Evolutionary conservation across 1,139 yeast genomes (phyloP), one percentile per base, ranked within the genome.

Genomic region (Sugiyamaella sp.): DNA sequence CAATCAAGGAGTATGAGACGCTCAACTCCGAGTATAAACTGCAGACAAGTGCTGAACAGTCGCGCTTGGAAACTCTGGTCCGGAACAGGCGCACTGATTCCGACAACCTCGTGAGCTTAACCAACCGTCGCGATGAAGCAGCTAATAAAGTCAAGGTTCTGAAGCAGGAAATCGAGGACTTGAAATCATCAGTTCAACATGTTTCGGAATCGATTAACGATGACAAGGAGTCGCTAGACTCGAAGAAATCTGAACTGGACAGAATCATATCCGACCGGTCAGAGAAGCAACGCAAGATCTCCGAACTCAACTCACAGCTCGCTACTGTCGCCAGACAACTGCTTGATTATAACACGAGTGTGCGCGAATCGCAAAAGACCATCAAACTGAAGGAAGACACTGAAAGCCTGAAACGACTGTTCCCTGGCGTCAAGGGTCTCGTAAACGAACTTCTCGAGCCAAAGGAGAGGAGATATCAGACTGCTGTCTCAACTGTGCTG

Each of bases 371-470:
- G 0, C 80, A 80, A 53, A 81, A 81, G 57, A 96, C 88, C 60
- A 77, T 80, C 55, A 80, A 78, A 60, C 71, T 86, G 49, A 77
- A 91, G 55, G 96, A 89, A 61, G 89, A 85, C 61, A 84, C 88
- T 2, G 71, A 83, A 0, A 78, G 82, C 58, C 71, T 91, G 53
- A 85, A 82, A 63, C 80, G 88, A 63, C 71, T 85, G 22, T 81
- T 88, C 12, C 95, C 97, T 0, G 87, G 95, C 2, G 93, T 91
- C 6, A 81, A 80, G 60, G 97, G 97, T 1, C 71, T 89, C 22
- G 82, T 91, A 1, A 80, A 83, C 60, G 97, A 90, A 63, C 74
- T 93, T 37, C 86, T 95, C 46, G 81, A 83, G 53, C 97, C 98
- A 8, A 78, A 83, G 54, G 88, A 86, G 63, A 83, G 81, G 55